A percentile compares a stretch with the other conserved stretches of the same genome.
Conservation (phyloP, 2,329 filamentous ascomycete species). For the Coleophoma eucalyptorum region DNA sequence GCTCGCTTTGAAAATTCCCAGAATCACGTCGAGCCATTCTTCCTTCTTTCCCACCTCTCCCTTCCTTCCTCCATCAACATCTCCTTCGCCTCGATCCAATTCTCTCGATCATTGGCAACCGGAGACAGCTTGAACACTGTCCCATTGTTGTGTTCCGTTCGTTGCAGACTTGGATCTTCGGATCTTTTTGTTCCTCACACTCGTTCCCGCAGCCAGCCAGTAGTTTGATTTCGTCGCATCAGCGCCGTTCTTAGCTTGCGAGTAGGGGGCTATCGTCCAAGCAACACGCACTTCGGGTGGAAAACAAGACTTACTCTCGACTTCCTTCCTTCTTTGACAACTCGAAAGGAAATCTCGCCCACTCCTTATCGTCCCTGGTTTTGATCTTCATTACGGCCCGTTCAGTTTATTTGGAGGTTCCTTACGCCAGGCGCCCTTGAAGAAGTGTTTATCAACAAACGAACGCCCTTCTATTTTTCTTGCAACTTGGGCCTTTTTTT, state of each 20-base stretch:
- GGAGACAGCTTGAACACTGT: background rate
- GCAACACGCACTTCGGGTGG: conserved; percentile 15
- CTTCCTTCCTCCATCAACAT: conserved; percentile 4
- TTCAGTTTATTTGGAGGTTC: conserved; percentile 3
- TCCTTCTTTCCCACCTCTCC: conserved; percentile 7
- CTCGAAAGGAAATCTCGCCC: background rate
- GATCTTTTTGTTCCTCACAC: background rate
- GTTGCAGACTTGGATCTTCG: background rate
- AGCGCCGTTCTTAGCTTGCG: conserved; percentile 12
- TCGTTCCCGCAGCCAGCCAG: conserved; percentile 3
- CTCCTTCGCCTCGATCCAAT: conserved; percentile 1
- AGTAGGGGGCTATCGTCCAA: conserved; percentile 19
- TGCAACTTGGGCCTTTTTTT: too few relatives aligned
- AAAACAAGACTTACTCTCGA: conserved; percentile 4
- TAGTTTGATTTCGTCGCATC: conserved; percentile 6
- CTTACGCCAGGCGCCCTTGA: background rate
- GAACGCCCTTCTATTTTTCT: too few relatives aligned
- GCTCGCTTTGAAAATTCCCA: conserved; percentile 3
- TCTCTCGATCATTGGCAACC: conserved; percentile 2
- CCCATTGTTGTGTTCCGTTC: conserved; percentile 2
- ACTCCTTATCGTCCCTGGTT: background rate
- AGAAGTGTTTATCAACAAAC: too few relatives aligned
- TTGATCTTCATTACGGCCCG: background rate
- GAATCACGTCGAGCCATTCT: conserved; percentile 3
- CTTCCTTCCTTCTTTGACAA: conserved; percentile 1